Base-by-base conservation (phyloP, 1,284 basidiomycete species). In the Cystobasidium slooffiae region DNA sequence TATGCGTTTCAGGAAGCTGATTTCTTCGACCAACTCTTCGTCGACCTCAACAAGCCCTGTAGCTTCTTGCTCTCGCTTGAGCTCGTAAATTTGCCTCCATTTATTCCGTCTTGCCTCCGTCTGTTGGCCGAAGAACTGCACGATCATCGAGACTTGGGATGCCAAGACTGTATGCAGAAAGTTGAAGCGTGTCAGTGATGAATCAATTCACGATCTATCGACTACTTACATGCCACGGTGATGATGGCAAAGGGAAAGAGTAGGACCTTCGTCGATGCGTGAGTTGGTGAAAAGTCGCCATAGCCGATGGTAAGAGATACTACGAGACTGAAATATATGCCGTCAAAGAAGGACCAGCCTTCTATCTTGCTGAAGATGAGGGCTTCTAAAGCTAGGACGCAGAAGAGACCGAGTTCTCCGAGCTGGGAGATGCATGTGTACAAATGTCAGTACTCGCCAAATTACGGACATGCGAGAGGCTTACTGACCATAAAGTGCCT, bases 161-260 rank as follows among this genome's bases (percentile, higher is more conserved):
- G 82, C 83, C 47, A 84, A 77, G 75, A 83, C 61, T 65, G 22
- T 12, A n/a, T 6, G 14, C 14, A 24, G 10, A 22, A 41, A 10
- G 37, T 12, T 18, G 52, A 24, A 43, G 5, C 20, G 1, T 16
- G 7, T 65, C 47, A 65, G 44, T 49, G 44, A 16, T 7, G 9
- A 39, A 22, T 1, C 18, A 18, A 31, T 1, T 53, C 14, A 24
- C 46, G 10, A 51, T 22, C 1, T 18, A 24, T 2, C 10, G 47
- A 18, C 18, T 22, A 47, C 64, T 68, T 44, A 68, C 66, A 82
- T 5, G 79, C 80, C 74, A 84, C 84, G 0, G 83, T 83, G 78
- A 84, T 76, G 74, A 84, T 78, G 0, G 81, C 79, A 62, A 84
- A 84, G 31, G 81, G 80, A 75, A 84, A 83, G n/a, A 83, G 75